These are phyloP conservation scores for Exophiala calicioides DNA, from an alignment of 2,329 filamentous ascomycete genomes.

Conservation along the genomic window DNA sequence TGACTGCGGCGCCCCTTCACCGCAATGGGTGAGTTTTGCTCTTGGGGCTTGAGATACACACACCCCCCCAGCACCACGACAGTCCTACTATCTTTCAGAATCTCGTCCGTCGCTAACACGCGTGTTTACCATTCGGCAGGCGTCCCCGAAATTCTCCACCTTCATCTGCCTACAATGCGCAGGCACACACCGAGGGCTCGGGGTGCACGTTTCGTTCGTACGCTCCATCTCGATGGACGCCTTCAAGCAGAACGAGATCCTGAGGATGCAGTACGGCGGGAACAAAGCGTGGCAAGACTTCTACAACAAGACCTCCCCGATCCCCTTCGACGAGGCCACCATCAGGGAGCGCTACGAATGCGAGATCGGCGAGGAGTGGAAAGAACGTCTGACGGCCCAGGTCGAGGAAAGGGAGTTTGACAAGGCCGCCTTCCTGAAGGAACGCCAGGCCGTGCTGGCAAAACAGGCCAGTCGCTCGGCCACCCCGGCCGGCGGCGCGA, in stretches of 20 bases:
- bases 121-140: slow-evolving; percentile 43
- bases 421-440: slow-evolving; percentile 62
- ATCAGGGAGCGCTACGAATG: slow-evolving; percentile 89
- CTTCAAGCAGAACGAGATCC: slow-evolving; percentile 90
- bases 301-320: slow-evolving; percentile 73
- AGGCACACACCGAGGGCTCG: slow-evolving; percentile 88
- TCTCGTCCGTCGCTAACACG: slow-evolving; percentile 5
- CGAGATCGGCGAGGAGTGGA: slow-evolving; percentile 91
- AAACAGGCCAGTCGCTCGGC: slow-evolving; percentile 38
- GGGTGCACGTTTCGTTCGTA: slow-evolving; percentile 98
- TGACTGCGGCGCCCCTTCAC: slow-evolving; percentile 92
- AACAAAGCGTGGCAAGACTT: slow-evolving; percentile 86
- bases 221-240: slow-evolving; percentile 98
- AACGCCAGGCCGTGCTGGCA: slow-evolving; percentile 39
- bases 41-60: neutral
- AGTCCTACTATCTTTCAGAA: slow-evolving; percentile 8
- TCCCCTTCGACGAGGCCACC: slow-evolving; percentile 80
- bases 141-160: slow-evolving; percentile 91
- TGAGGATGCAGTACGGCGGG: slow-evolving; percentile 88
- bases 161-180: slow-evolving; percentile 98
- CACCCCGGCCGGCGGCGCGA: slow-evolving; percentile 40
- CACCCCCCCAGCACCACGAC: neutral
- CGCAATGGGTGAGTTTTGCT: slow-evolving; percentile 78
- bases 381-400: slow-evolving; percentile 82
- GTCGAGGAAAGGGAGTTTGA: slow-evolving; percentile 88